phyloP scores from a whole-genome alignment of 345 rosid genomes.

The Euphorbia pulcherrima region DNA sequence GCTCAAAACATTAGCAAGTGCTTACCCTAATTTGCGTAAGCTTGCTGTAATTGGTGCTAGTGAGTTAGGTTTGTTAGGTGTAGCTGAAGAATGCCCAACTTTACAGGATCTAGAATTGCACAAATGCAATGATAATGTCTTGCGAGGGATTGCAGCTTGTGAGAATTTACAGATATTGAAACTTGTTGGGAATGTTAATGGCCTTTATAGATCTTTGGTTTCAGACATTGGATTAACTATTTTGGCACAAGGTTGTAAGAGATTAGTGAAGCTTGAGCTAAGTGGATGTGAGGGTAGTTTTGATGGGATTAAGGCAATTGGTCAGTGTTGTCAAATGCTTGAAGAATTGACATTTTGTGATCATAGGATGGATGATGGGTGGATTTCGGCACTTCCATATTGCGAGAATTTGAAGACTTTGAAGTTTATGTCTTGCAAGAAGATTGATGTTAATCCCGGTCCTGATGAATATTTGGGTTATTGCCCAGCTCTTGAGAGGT shows the following conservation, averaged over 20 bases:
- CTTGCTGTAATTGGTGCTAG: conserved; percentile 69
- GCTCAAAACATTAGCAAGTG: conserved; percentile 18
- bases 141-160: conserved; percentile 75
- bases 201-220: conserved; percentile 57
- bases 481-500: conserved; percentile 71
- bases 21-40: conserved; percentile 57
- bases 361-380: conserved; percentile 90
- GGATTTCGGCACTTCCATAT: conserved; percentile 76
- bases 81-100: conserved; percentile 66
- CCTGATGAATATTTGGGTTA: conserved; percentile 55
- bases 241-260: conserved; percentile 85
- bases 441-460: conserved; percentile 70
- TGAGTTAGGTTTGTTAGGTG: conserved; percentile 64
- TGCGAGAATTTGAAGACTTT: conserved; percentile 88
- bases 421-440: conserved; percentile 67
- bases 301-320: conserved; percentile 90
- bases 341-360: conserved; percentile 77
- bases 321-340: conserved; percentile 90
- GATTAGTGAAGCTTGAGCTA: conserved; percentile 86
- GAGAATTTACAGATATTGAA: conserved; percentile 81
- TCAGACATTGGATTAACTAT: conserved; percentile 90
- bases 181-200: conserved; percentile 62
- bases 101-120: conserved; percentile 82
- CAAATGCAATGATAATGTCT: conserved; percentile 24
- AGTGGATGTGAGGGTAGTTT: conserved; percentile 86